A percentile compares a stretch with the other conserved stretches of the same genome.
phyloP scores from a whole-genome alignment of 257 asterid species.

The Ehretia macrophylla region DNA sequence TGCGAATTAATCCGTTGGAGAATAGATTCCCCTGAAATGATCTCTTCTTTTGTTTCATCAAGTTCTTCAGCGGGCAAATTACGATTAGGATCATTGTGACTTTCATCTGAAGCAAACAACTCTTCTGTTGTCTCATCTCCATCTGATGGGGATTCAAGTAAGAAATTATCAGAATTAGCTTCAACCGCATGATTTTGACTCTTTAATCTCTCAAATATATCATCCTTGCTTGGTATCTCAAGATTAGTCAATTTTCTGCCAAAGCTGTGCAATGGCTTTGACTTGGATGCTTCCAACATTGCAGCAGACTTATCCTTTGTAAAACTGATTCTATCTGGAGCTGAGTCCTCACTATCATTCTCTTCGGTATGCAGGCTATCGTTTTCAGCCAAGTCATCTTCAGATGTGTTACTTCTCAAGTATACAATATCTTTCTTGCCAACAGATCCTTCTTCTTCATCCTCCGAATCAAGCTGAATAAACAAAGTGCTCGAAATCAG shows the following conservation, averaged over 20 bases:
- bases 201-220: constrained; percentile 20
- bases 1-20: constrained; percentile 59
- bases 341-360: constrained; percentile 4
- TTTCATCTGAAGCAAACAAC: constrained; percentile 9
- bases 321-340: constrained; percentile 4
- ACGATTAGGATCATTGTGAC: neutral
- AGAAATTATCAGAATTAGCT: constrained; percentile 15
- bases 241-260: constrained; percentile 22
- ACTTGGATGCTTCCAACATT: neutral
- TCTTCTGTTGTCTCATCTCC: constrained; percentile 27
- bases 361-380: constrained; percentile 17
- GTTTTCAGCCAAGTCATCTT: constrained; percentile 21
- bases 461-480: constrained; percentile 24
- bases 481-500: constrained; percentile 15
- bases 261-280: constrained; percentile 20
- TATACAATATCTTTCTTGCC: constrained; percentile 22
- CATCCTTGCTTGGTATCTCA: constrained; percentile 27
- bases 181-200: constrained; percentile 12
- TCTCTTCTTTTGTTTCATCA: constrained; percentile 33
- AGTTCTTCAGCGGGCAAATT: constrained; percentile 12
- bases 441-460: constrained; percentile 26
- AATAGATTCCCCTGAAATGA: constrained; percentile 44
- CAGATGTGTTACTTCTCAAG: constrained; percentile 37
- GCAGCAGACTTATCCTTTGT: constrained; percentile 3
- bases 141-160: constrained; percentile 22